Evolutionary conservation across 495 filamentous ascomycete genomes (phyloP).

Genomic region (Neurospora sp.): DNA sequence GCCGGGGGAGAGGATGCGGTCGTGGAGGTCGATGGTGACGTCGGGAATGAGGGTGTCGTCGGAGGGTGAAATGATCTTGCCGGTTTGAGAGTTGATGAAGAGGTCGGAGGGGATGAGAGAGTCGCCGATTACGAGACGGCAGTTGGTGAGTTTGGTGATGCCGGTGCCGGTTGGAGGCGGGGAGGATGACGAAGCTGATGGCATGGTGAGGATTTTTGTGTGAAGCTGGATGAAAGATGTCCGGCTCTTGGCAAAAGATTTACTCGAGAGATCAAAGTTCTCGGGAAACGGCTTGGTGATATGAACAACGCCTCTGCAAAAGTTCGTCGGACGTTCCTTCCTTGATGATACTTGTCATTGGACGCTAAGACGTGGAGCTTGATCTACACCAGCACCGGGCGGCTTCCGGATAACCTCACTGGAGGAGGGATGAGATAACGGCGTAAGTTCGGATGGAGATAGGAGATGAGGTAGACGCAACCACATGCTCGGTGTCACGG

Average conservation of each 20-base stretch:
- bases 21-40: slow-evolving; percentile 57
- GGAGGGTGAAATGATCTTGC: slow-evolving; percentile 67
- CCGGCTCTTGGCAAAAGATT: not conserved
- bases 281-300: not conserved
- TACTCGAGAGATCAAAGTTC: not conserved
- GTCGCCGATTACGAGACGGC: slow-evolving; percentile 54
- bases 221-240: not conserved
- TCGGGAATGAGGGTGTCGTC: slow-evolving; percentile 55
- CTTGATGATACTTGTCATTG: not conserved
- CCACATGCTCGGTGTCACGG: not conserved
- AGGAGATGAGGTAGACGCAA: not conserved
- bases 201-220: not conserved
- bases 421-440: not conserved
- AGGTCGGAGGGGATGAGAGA: slow-evolving; percentile 60
- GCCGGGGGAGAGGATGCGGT: slow-evolving; percentile 68
- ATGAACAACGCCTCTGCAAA: not conserved
- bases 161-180: slow-evolving; percentile 19
- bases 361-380: not conserved
- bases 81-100: slow-evolving; percentile 65
- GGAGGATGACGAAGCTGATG: not conserved
- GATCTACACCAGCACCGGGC: not conserved
- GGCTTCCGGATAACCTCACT: not conserved
- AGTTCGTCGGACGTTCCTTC: not conserved
- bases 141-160: slow-evolving; percentile 79
- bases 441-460: not conserved